Base-by-base conservation (phyloP, 2,329 filamentous ascomycete species). In the Samsoniella hepiali region DNA sequence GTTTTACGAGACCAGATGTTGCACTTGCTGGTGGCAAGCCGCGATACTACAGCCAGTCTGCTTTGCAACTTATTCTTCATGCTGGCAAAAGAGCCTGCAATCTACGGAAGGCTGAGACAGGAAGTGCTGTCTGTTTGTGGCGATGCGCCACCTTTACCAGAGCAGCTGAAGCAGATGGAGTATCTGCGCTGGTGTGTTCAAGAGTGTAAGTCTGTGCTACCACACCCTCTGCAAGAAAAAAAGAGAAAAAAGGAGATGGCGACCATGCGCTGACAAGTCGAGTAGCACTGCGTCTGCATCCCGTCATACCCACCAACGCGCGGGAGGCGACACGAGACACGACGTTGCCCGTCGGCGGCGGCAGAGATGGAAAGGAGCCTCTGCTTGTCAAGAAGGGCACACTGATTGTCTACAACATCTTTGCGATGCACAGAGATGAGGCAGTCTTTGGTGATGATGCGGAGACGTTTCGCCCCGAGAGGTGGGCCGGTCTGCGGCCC, bases 161-260 rank as follows among this genome's bases (percentile, higher is more conserved):
- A 69, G 31, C 63, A 67, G 34, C 62, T 72, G n/a, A 64, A 64
- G 27, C 59, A 78, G 38, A 76, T 86, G 70, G 81, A 79, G 64
- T 87, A 86, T 65, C 71, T 88, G 59, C 81, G 80, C 67, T 84
- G 78, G 74, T 83, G 82, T 38, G 67, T 87, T 64, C 83, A 86
- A 65, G 85, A 87, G 72, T 81, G 84, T 85, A 74, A 75, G 75
- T 70, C 17, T 49, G 59, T 62, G 51, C 38, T 3, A 56, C 59
- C 51, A 62, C 42, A 49, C 51, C 31, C n/a, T 10, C 17, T 10
- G 10, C 17, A 29, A 47, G 36, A 36, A 3, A 7, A 54, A 17
- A 11, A 9, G 32, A 32, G 32, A 29, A 22, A 38, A 13, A n/a
- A 9, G n/a, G n/a, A 5, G 64, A 32, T 5, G 7, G 45, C 13